phyloP scores from a whole-genome alignment of 1,284 basidiomycete genomes.

The Ustilago loliicola region DNA sequence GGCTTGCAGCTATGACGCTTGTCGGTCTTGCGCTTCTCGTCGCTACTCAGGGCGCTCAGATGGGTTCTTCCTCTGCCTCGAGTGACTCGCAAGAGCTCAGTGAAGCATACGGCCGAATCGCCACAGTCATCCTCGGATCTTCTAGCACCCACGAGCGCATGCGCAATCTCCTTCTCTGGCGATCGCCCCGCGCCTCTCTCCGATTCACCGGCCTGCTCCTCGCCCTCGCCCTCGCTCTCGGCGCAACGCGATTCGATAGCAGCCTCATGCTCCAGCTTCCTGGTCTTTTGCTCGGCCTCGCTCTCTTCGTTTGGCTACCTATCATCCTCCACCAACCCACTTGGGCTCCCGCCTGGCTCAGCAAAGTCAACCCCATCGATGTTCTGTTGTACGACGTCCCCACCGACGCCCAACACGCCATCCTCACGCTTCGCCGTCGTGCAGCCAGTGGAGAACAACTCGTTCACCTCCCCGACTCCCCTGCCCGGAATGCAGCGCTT shows the following conservation, averaged over 20 bases:
- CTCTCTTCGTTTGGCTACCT: constrained; percentile 51
- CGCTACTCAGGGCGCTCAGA: constrained; percentile 18
- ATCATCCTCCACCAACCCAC: constrained; percentile 43
- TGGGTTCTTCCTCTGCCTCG: not conserved
- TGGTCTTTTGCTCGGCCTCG: constrained; percentile 42
- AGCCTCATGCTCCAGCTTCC: constrained; percentile 22
- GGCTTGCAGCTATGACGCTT: constrained; percentile 23
- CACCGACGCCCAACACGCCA: constrained; percentile 56
- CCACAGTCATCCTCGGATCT: constrained; percentile 28
- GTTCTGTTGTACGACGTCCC: constrained; percentile 55
- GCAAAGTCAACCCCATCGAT: constrained; percentile 34
- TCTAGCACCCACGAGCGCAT: constrained; percentile 46
- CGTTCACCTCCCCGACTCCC: constrained; percentile 5
- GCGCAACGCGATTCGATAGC: constrained; percentile 16
- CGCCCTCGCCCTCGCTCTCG: constrained; percentile 15
- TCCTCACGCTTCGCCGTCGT: constrained; percentile 41
- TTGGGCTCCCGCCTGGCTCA: constrained; percentile 40
- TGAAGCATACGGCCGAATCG: constrained; percentile 27
- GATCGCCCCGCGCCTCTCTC: constrained; percentile 43
- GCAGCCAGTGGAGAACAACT: constrained; percentile 48
- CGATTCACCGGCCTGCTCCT: constrained; percentile 25
- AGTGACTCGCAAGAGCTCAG: constrained; percentile 21
- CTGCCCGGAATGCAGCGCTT: not conserved
- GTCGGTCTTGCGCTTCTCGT: constrained; percentile 25
- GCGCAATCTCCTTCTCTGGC: constrained; percentile 42